Percentiles rank a stretch among this genome's conserved stretches.
Evolutionary conservation across 1,284 basidiomycete genomes (phyloP).

Genomic region (Papiliotrema laurentii): DNA sequence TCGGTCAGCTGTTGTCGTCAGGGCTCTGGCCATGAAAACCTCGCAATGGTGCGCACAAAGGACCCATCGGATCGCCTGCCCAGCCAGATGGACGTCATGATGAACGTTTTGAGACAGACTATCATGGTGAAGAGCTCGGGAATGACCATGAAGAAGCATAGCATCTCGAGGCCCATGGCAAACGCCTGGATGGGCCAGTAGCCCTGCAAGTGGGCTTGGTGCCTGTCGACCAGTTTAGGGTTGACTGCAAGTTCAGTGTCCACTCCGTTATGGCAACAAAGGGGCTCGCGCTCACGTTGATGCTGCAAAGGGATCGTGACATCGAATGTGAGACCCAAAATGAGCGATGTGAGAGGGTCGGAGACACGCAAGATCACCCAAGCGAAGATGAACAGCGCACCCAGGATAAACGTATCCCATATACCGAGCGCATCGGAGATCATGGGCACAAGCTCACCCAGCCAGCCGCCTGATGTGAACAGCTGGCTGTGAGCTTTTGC

Average conservation of each 20-base stretch:
- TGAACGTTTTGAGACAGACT: constrained; percentile 29
- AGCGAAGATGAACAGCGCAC: constrained; percentile 16
- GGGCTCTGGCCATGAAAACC: background rate
- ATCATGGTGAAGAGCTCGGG: constrained; percentile 30
- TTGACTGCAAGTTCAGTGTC: constrained; percentile 10
- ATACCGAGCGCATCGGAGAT: constrained; percentile 17
- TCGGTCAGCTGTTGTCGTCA: background rate
- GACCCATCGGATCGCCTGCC: constrained; percentile 15
- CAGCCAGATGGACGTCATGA: constrained; percentile 18
- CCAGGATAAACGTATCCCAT: constrained; percentile 23
- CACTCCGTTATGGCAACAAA: background rate
- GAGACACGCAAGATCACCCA: constrained; percentile 27
- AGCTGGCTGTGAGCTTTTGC: constrained; percentile 17
- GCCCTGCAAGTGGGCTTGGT: constrained; percentile 16
- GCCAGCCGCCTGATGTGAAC: constrained; percentile 24
- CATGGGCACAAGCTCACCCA: constrained; percentile 16
- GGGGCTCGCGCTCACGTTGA: constrained; percentile 12
- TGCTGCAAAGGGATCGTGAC: constrained; percentile 29
- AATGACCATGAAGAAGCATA: constrained; percentile 20
- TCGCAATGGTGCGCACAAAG: constrained; percentile 22
- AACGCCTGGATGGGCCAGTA: constrained; percentile 29
- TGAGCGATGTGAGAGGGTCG: constrained; percentile 19
- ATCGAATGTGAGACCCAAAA: constrained; percentile 24
- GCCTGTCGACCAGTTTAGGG: constrained; percentile 7
- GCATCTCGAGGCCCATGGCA: constrained; percentile 17